A percentile compares a stretch with the other conserved stretches of the same genome.
Conservation (phyloP, 352 stramenopile species). For the Phytopythium vexans region DNA sequence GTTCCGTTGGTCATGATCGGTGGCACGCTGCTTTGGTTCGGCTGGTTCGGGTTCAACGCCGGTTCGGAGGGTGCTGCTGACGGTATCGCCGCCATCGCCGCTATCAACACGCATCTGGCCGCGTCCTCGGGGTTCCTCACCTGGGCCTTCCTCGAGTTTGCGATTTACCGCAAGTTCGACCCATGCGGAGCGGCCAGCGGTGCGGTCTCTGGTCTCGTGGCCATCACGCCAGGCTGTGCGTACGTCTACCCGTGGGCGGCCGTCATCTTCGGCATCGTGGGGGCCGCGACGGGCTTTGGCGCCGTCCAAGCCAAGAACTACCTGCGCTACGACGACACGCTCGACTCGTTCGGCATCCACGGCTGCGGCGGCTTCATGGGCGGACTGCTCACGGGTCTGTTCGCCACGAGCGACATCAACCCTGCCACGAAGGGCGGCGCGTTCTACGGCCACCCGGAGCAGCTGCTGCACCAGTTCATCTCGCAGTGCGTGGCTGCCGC, state of each 20-base stretch:
- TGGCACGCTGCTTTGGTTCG: conserved; percentile 72
- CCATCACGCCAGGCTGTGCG: conserved; percentile 66
- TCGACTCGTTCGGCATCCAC: conserved; percentile 79
- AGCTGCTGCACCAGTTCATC: conserved; percentile 54
- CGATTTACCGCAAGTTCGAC: conserved; percentile 49
- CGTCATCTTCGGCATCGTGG: conserved; percentile 68
- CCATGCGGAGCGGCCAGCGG: conserved; percentile 57
- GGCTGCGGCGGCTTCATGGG: conserved; percentile 60
- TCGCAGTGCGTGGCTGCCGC: conserved; percentile 51
- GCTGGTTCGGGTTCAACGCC: conserved; percentile 85
- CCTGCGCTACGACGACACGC: conserved; percentile 73
- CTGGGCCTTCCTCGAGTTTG: conserved; percentile 61
- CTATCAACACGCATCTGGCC: conserved; percentile 74
- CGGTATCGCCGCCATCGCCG: conserved; percentile 58
- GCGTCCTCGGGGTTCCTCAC: conserved; percentile 59
- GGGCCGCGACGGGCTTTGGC: conserved; percentile 40
- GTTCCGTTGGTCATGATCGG: conserved; percentile 84
- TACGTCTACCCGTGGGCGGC: conserved; percentile 71
- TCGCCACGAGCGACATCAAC: conserved; percentile 56
- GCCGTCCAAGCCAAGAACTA: conserved; percentile 62
- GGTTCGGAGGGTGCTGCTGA: conserved; percentile 60
- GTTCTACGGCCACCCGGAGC: conserved; percentile 45
- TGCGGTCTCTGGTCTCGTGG: conserved; percentile 58
- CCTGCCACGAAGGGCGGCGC: conserved; percentile 47
- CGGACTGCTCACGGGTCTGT: conserved; percentile 64